These are phyloP conservation scores for Paradendryphiella salina DNA, from an alignment of 2,329 filamentous ascomycete species.

Conservation along the genomic window DNA sequence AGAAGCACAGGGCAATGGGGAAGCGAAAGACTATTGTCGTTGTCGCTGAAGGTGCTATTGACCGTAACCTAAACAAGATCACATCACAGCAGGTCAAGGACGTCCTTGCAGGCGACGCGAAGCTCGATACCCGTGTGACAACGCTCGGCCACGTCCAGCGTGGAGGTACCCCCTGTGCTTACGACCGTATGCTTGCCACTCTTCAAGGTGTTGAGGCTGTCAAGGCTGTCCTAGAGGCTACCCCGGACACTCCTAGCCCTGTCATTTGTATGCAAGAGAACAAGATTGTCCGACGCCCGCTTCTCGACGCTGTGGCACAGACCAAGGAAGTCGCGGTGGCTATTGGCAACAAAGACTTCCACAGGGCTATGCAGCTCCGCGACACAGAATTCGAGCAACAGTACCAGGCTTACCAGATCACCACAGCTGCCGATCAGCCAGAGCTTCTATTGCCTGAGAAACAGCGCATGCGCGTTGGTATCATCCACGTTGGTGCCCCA, in stretches of 20 bases:
- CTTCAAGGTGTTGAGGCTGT: slow-evolving; percentile 64
- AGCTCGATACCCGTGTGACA: slow-evolving; percentile 89
- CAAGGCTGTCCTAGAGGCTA: slow-evolving; percentile 50
- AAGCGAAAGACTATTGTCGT: slow-evolving; percentile 99
- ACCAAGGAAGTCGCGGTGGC: slow-evolving; percentile 83
- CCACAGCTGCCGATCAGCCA: slow-evolving; percentile 77
- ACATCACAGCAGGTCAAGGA: slow-evolving; percentile 79
- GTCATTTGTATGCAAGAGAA: slow-evolving; percentile 98
- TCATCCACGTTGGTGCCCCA: slow-evolving; percentile 94
- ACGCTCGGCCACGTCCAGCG: slow-evolving; percentile 97
- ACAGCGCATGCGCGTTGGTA: slow-evolving; percentile 89
- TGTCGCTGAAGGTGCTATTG: slow-evolving; percentile 84
- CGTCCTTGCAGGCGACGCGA: slow-evolving; percentile 78
- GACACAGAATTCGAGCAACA: slow-evolving; percentile 95
- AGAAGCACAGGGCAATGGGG: slow-evolving; percentile 78
- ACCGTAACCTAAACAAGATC: slow-evolving; percentile 77
- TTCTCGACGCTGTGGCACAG: slow-evolving; percentile 84
- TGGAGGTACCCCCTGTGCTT: slow-evolving; percentile 88
- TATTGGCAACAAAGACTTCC: slow-evolving; percentile 84
- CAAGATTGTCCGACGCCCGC: slow-evolving; percentile 87
- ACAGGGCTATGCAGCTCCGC: slow-evolving; percentile 80
- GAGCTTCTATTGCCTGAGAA: slow-evolving; percentile 68
- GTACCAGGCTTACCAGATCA: slow-evolving; percentile 87
- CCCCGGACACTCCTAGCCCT: slow-evolving; percentile 84
- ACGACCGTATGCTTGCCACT: slow-evolving; percentile 90